Conservation (phyloP, 2,329 filamentous ascomycete species). For the Fusarium sp. region DNA sequence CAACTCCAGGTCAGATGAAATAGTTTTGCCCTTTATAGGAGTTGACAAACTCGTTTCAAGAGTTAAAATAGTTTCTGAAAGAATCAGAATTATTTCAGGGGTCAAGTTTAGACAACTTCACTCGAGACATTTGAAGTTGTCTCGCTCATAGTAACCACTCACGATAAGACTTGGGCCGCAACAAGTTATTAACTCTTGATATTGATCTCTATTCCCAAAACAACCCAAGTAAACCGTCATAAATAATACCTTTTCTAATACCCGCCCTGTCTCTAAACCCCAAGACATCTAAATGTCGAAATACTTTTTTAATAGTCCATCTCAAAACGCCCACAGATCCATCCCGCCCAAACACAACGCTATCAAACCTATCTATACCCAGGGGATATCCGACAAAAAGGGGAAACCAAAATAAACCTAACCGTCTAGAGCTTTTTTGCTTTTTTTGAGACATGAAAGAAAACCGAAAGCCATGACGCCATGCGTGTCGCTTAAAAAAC, state of each 20-base stretch:
- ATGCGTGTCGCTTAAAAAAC: background rate
- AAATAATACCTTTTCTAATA: background rate
- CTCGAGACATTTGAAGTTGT: background rate
- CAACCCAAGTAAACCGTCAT: background rate
- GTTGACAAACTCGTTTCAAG: background rate
- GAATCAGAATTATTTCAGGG: background rate
- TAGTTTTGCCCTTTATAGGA: background rate
- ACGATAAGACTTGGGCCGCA: background rate
- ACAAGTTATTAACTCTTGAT: background rate
- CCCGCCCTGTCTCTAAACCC: background rate
- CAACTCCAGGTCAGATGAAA: background rate
- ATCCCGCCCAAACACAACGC: constrained; percentile 12
- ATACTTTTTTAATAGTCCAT: constrained; percentile 14
- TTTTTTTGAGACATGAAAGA: background rate
- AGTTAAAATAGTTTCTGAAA: background rate
- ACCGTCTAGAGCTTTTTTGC: background rate
- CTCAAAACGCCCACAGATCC: constrained; percentile 12
- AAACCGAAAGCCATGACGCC: constrained; percentile 24
- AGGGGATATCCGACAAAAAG: constrained; percentile 16
- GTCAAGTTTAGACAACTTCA: no score
- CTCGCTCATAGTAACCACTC: background rate
- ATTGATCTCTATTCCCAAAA: constrained; percentile 21
- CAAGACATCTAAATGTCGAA: background rate
- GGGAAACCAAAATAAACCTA: constrained; percentile 2
- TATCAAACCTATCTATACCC: background rate